These are phyloP conservation scores for Phialemoniopsis sp. DNA, from an alignment of 2,329 filamentous ascomycete genomes.

Conservation along the genomic window DNA sequence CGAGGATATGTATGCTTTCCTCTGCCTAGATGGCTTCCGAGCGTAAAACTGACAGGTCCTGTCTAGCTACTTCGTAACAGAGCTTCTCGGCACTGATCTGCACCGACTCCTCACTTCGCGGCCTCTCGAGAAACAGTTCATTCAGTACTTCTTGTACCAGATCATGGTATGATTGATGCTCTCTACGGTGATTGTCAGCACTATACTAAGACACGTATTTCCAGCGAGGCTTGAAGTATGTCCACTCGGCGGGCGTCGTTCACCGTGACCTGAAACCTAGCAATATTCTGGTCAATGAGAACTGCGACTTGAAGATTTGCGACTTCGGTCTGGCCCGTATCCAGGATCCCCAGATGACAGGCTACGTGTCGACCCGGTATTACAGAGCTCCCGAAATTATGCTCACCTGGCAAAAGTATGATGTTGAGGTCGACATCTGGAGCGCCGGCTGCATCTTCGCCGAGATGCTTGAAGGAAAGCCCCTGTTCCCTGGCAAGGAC, in stretches of 20 bases:
- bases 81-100: slow-evolving; percentile 92
- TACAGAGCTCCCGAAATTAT: slow-evolving; percentile 99
- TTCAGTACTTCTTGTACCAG: slow-evolving; percentile 99
- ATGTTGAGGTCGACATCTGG: slow-evolving; percentile 98
- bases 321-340: slow-evolving; percentile 97
- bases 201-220: background rate
- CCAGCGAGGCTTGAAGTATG: slow-evolving; percentile 95
- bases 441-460: slow-evolving; percentile 98
- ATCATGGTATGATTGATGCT: slow-evolving; percentile 68
- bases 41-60: slow-evolving; percentile 11
- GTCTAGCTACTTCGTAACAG: slow-evolving; percentile 90
- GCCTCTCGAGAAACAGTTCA: slow-evolving; percentile 98
- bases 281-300: slow-evolving; percentile 99
- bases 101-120: slow-evolving; percentile 92
- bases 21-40: background rate
- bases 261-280: slow-evolving; percentile 97
- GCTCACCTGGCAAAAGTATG: slow-evolving; percentile 99
- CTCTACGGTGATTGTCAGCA: background rate
- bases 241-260: slow-evolving; percentile 96
- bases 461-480: slow-evolving; percentile 98
- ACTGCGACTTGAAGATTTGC: slow-evolving; percentile 99
- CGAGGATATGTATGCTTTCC: slow-evolving; percentile 80
- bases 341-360: slow-evolving; percentile 99
- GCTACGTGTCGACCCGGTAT: slow-evolving; percentile 97
- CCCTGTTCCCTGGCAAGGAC: slow-evolving; percentile 96